Base-by-base conservation (phyloP, 768 basidiomycete species). In the Strobilomyces confusus region DNA sequence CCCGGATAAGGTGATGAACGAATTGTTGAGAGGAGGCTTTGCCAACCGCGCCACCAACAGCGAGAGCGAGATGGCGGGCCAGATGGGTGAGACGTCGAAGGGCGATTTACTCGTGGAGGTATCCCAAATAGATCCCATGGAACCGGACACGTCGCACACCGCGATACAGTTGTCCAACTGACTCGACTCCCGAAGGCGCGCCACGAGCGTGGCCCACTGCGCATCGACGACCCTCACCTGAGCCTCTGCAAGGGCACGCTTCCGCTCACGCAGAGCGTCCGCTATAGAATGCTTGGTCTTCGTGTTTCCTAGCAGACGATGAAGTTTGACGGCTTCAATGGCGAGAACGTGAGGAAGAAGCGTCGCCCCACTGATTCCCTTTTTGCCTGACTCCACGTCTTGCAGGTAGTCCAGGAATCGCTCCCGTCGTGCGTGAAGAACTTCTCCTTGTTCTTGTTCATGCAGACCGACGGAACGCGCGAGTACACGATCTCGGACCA, bases 1-100 rank as follows among this genome's bases (percentile, higher is more conserved):
- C n/a, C n/a, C n/a, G n/a, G 83, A 84, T 68, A 91, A 89, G 0
- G 87, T 84, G 71, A 91, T 82, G 75, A 88, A 86, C 0, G 74
- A 73, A 53, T 78, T 77, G 42, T 76, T 69, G 72, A 87, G 90
- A 6, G 87, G 88, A 4, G 84, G 77, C 44, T 75, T 74, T 13
- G 86, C 77, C 19, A 89, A 67, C 22, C 80, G 75, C 0, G 87
- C 80, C 46, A 88, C 74, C 48, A 89, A 64, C 15, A 89, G 75
- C 9, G 86, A 86, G 19, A 89, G 80, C 9, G 84, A 76, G 17
- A 91, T 50, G 2, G 86, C 78, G 8, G 83, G 83, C 33, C 76
- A 70, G 51, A 89, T 84, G 0, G 87, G 87, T 17, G 51, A 0
- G 23, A 65, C 55, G 2, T 23, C 9, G n/a, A 58, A 59, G 2